These are phyloP conservation scores for Pichia sp. DNA, from an alignment of 1,139 yeast genomes.

Conservation along the genomic window DNA sequence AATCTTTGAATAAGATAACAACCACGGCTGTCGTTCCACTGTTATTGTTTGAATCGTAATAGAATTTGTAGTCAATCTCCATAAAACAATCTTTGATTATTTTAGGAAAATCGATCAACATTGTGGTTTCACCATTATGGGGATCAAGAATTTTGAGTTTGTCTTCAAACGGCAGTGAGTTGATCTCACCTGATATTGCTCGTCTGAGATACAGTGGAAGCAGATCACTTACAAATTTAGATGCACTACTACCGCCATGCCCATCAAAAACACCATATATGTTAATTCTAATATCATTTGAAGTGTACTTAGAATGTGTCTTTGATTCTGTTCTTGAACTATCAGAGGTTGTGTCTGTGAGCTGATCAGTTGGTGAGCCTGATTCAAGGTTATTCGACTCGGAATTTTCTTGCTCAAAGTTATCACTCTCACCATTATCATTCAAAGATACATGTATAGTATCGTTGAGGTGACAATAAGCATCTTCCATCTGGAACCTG, in stretches of 20 bases:
- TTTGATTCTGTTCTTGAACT: not conserved
- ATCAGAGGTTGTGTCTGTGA: not conserved
- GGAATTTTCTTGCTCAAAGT: too few relatives aligned
- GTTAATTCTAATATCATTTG: constrained; percentile 33
- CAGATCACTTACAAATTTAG: constrained; percentile 45
- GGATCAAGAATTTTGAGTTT: constrained; percentile 14
- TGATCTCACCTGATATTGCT: constrained; percentile 14
- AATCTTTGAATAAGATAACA: constrained; percentile 44
- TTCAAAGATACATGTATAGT: constrained; percentile 14
- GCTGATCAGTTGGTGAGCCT: too few relatives aligned
- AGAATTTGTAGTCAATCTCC: constrained; percentile 48
- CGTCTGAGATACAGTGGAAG: constrained; percentile 26
- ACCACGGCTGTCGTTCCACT: constrained; percentile 70
- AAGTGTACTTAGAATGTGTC: not conserved
- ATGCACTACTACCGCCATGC: constrained; percentile 64
- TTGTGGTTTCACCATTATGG: constrained; percentile 14
- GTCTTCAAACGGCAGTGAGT: constrained; percentile 15
- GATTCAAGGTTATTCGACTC: too few relatives aligned
- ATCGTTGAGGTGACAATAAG: constrained; percentile 44
- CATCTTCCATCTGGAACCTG: constrained; percentile 71
- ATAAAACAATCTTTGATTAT: constrained; percentile 50
- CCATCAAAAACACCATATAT: constrained; percentile 76
- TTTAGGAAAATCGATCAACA: constrained; percentile 24
- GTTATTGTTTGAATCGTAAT: constrained; percentile 35
- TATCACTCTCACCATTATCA: not conserved